Evolutionary conservation across 1,284 basidiomycete genomes (phyloP).

Genomic region (Puccinia novopanici): DNA sequence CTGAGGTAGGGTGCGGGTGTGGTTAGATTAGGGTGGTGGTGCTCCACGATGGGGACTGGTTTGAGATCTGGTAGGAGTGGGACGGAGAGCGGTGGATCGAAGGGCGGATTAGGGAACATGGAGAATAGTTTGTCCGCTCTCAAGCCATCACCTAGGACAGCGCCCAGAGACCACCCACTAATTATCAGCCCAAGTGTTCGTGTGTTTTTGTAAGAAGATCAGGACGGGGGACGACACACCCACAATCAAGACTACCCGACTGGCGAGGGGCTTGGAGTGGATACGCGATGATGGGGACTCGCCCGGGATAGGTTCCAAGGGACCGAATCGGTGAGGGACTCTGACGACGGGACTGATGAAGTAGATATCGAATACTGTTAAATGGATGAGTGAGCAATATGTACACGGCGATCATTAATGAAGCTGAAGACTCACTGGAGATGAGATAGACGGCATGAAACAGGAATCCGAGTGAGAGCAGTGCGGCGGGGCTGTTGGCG

Average conservation of each 20-base stretch:
- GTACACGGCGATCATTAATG: not conserved
- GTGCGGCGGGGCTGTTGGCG: slow-evolving; percentile 7
- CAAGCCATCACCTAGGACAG: slow-evolving; percentile 70
- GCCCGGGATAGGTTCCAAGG: slow-evolving; percentile 61
- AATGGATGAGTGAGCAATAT: slow-evolving; percentile 55
- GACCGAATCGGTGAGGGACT: slow-evolving; percentile 50
- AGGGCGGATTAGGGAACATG: slow-evolving; percentile 66
- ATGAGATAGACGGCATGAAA: slow-evolving; percentile 75
- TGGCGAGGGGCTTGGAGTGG: slow-evolving; percentile 64
- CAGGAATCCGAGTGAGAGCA: slow-evolving; percentile 69
- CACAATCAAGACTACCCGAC: slow-evolving; percentile 76
- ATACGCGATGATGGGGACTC: slow-evolving; percentile 70
- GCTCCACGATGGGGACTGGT: slow-evolving; percentile 3
- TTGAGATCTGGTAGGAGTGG: slow-evolving; percentile 50
- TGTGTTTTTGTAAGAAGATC: not conserved
- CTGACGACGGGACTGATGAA: slow-evolving; percentile 66
- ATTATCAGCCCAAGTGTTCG: not conserved
- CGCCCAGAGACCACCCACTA: not conserved
- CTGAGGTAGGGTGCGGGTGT: slow-evolving; percentile 77
- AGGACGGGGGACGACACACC: slow-evolving; percentile 63
- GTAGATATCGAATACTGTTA: slow-evolving; percentile 77
- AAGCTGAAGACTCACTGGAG: slow-evolving; percentile 60
- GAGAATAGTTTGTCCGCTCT: slow-evolving; percentile 79
- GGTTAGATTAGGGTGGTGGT: slow-evolving; percentile 53
- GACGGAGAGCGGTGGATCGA: slow-evolving; percentile 63